Conservation (phyloP, 78 protist species). For the Speleostelium caveatum region DNA sequence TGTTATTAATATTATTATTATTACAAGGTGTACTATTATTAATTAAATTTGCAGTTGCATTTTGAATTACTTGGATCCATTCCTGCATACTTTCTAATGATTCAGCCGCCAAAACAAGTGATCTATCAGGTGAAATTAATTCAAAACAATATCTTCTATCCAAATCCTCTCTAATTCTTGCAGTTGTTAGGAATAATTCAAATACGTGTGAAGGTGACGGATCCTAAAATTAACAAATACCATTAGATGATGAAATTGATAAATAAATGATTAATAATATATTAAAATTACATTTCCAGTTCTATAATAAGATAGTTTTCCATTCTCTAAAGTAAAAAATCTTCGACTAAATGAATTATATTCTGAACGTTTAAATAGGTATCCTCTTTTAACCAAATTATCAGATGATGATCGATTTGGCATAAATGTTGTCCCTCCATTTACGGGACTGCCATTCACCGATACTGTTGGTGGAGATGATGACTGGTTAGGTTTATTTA, state of each 20-base stretch:
- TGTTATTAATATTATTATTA: not conserved
- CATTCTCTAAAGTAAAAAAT: constrained; percentile 68
- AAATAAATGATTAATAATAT: too few species aligned
- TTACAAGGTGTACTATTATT: constrained; percentile 64
- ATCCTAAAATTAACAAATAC: not conserved
- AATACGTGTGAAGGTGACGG: constrained; percentile 71
- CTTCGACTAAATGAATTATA: constrained; percentile 52
- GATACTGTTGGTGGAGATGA: not conserved
- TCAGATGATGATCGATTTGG: constrained; percentile 26
- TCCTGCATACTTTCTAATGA: constrained; percentile 74
- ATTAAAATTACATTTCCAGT: constrained; percentile 25
- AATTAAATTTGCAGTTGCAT: constrained; percentile 69
- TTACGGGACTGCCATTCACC: constrained; percentile 30
- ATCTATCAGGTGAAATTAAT: constrained; percentile 75
- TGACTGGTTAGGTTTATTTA: constrained; percentile 15
- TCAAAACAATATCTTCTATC: constrained; percentile 81
- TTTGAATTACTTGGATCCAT: constrained; percentile 79
- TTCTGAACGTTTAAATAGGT: constrained; percentile 61
- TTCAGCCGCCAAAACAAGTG: constrained; percentile 65
- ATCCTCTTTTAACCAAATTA: constrained; percentile 30
- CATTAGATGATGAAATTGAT: not conserved
- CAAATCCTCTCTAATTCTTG: constrained; percentile 56
- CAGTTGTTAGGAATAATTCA: constrained; percentile 61
- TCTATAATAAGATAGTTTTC: constrained; percentile 62
- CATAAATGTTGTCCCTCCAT: constrained; percentile 58